Evolutionary conservation across 2,329 filamentous ascomycete species (phyloP).

Genomic region (Sarocladium brachiariae): DNA sequence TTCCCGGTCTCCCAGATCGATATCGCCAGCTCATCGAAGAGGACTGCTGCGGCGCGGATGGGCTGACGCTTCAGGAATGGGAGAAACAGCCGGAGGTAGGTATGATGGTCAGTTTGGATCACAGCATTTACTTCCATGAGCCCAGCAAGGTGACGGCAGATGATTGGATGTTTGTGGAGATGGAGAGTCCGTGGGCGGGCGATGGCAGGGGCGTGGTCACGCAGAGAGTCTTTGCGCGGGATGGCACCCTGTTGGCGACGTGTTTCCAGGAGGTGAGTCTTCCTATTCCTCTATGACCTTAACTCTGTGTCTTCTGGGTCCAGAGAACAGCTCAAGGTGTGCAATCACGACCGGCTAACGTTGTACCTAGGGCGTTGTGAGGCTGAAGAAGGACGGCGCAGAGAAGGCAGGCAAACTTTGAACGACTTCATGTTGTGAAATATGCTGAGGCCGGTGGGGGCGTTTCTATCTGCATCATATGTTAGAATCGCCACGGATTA

Average conservation of each 20-base stretch:
- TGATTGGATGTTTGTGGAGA: slow-evolving; percentile 76
- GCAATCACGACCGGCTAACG: slow-evolving; percentile 2
- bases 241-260: slow-evolving; percentile 68
- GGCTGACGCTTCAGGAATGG: slow-evolving; percentile 48
- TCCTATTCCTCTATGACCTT: background rate
- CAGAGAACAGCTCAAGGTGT: too few relatives aligned
- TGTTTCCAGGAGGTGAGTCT: slow-evolving; percentile 68
- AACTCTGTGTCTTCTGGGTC: too few relatives aligned
- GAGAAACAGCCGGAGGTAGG: slow-evolving; percentile 53
- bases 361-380: slow-evolving; percentile 38
- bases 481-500: too few relatives aligned
- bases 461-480: too few relatives aligned
- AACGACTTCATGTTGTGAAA: background rate
- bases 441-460: too few relatives aligned
- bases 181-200: slow-evolving; percentile 73
- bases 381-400: slow-evolving; percentile 36
- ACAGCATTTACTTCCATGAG: slow-evolving; percentile 64
- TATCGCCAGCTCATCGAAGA: slow-evolving; percentile 30
- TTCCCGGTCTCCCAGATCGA: slow-evolving; percentile 41
- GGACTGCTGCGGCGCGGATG: slow-evolving; percentile 38
- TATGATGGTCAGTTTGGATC: slow-evolving; percentile 82
- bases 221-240: slow-evolving; percentile 64
- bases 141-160: slow-evolving; percentile 51
- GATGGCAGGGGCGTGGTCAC: slow-evolving; percentile 70
- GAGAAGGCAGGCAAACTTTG: slow-evolving; percentile 28